Conservation (phyloP, 2,329 filamentous ascomycete genomes). For the Akanthomyces lecanii region DNA sequence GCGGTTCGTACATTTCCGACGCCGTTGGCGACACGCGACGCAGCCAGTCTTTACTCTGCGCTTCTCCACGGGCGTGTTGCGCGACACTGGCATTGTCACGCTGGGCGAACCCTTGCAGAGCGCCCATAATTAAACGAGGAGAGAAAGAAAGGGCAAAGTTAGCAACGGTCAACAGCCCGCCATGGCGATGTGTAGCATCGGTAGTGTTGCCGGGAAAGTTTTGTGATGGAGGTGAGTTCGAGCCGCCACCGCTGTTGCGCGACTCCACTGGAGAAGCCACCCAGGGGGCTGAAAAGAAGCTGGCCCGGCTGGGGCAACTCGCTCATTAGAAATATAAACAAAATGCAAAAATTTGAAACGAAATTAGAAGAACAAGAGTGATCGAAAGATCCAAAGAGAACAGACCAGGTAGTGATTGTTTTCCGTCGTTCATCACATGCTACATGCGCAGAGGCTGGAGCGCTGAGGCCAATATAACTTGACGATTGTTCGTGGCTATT, state of each 20-base stretch:
- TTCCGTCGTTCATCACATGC: too few relatives aligned
- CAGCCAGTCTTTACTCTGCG: conserved; percentile 23
- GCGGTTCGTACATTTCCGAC: conserved; percentile 20
- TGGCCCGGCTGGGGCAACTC: too few relatives aligned
- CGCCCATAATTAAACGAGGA: too few relatives aligned
- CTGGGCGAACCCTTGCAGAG: background rate
- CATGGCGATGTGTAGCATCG: background rate
- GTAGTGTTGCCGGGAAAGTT: background rate
- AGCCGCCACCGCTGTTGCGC: background rate
- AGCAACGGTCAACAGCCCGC: background rate
- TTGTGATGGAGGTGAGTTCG: background rate
- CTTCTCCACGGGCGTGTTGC: conserved; percentile 20
- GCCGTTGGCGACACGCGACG: conserved; percentile 20
- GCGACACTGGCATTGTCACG: conserved; percentile 19
- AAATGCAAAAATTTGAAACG: too few relatives aligned
- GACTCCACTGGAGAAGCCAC: conserved; percentile 1
- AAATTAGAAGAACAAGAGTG: too few relatives aligned
- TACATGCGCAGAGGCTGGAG: background rate
- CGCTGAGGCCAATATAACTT: background rate
- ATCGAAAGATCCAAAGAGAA: too few relatives aligned
- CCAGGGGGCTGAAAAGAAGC: too few relatives aligned
- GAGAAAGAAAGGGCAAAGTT: background rate
- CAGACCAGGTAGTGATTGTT: too few relatives aligned
- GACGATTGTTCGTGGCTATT: too few relatives aligned
- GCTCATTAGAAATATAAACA: too few relatives aligned